Conservation (phyloP, 2,329 filamentous ascomycete species). For the Arthrocladium fulminans region DNA sequence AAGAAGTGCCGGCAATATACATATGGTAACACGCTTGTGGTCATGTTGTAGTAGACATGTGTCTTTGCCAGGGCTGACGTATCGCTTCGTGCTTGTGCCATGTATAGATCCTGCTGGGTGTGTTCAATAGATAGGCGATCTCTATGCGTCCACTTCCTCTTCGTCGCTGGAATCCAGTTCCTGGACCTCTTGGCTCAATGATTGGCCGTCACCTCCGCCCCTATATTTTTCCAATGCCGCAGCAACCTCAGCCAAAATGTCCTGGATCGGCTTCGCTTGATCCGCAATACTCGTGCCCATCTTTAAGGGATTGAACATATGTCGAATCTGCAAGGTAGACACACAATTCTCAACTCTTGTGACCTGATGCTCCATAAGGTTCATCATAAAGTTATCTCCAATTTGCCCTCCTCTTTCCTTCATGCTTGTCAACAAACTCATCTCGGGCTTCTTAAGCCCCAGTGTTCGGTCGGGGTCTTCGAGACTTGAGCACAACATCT, state of each 20-base stretch:
- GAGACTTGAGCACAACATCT: slow-evolving; percentile 86
- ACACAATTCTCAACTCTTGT: slow-evolving; percentile 89
- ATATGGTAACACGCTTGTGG: too few species aligned
- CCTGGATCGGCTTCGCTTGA: slow-evolving; percentile 67
- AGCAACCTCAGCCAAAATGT: slow-evolving; percentile 47
- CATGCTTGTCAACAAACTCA: slow-evolving; percentile 67
- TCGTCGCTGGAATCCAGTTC: slow-evolving; percentile 1
- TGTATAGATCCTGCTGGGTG: too few species aligned
- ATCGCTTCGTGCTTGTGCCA: too few species aligned
- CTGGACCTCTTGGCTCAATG: neutral
- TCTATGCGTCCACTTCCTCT: neutral
- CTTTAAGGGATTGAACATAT: slow-evolving; percentile 64
- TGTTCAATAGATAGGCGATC: too few species aligned
- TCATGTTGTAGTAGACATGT: too few species aligned
- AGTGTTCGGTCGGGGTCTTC: slow-evolving; percentile 52
- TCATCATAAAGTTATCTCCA: slow-evolving; percentile 77
- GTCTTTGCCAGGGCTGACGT: too few species aligned
- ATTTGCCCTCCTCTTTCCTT: slow-evolving; percentile 70
- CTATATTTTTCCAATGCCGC: neutral
- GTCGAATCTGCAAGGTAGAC: slow-evolving; percentile 67
- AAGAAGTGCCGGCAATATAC: too few species aligned
- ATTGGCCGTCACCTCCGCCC: neutral
- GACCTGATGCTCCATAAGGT: slow-evolving; percentile 90
- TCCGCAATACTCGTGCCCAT: slow-evolving; percentile 56
- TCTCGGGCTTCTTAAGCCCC: slow-evolving; percentile 68